Percentiles rank a stretch among this genome's conserved stretches.
phyloP scores from a whole-genome alignment of 805 yeast species.

The Pichia membranifaciens region DNA sequence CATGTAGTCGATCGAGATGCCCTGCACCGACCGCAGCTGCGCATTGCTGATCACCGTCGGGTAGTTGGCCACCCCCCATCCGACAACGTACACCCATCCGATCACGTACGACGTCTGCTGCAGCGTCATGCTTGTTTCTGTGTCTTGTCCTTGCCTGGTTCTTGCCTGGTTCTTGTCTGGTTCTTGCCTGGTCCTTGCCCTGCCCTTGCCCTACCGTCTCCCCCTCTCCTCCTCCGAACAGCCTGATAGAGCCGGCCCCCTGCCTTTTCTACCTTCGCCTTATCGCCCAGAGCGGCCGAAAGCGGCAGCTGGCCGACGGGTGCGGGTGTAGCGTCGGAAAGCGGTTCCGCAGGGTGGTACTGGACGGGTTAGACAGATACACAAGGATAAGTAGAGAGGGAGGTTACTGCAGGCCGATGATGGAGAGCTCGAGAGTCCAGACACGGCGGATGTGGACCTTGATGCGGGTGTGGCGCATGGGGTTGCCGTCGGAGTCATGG shows the following conservation, averaged over 20 bases:
- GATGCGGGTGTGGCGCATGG: constrained; percentile 38
- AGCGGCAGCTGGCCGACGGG: neutral
- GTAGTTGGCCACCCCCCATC: constrained; percentile 30
- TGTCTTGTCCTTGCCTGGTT: too few species aligned
- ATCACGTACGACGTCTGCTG: constrained; percentile 6
- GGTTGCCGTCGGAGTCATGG: constrained; percentile 23
- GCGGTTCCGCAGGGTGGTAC: too few species aligned
- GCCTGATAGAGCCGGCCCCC: too few species aligned
- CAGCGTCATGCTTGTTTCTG: too few species aligned
- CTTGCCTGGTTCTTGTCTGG: too few species aligned
- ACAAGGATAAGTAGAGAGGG: too few species aligned
- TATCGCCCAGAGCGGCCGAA: neutral
- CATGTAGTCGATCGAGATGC: constrained; percentile 31
- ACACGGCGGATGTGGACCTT: constrained; percentile 86
- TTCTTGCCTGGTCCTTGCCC: too few species aligned
- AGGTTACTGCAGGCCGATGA: constrained; percentile 66
- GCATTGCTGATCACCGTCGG: constrained; percentile 31
- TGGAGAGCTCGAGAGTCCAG: constrained; percentile 93
- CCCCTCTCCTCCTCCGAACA: too few species aligned
- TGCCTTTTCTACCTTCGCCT: too few species aligned
- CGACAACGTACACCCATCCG: constrained; percentile 29
- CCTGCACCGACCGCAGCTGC: constrained; percentile 29
- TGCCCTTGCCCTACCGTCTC: too few species aligned
- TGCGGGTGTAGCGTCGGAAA: too few species aligned
- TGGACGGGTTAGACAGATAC: too few species aligned